Evolutionary conservation across 2,329 filamentous ascomycete species (phyloP).

Genomic region (Thielaviopsis euricoi): DNA sequence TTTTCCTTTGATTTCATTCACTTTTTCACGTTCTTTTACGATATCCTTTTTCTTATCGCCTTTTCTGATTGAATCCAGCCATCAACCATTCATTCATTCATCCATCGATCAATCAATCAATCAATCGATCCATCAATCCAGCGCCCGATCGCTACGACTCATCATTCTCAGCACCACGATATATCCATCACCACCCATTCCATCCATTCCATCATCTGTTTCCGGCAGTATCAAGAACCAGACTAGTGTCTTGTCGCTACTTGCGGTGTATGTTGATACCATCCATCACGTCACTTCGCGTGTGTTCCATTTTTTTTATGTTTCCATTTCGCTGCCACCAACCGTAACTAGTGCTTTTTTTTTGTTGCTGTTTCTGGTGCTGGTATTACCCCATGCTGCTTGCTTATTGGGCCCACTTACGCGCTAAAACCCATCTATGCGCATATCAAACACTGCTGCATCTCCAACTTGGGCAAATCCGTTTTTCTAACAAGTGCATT

Average conservation of each 20-base stretch:
- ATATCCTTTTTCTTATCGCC: slow-evolving; percentile 14
- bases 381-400: not conserved
- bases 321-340: no score
- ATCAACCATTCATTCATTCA: not conserved
- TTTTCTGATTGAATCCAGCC: slow-evolving; percentile 14
- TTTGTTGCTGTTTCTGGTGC: not conserved
- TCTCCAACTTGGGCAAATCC: not conserved
- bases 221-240: not conserved
- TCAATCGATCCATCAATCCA: not conserved
- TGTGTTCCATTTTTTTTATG: not conserved
- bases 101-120: not conserved
- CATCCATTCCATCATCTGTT: not conserved
- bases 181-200: not conserved
- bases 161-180: not conserved
- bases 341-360: not conserved
- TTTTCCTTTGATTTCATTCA: slow-evolving; percentile 15
- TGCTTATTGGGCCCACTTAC: not conserved
- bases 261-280: not conserved
- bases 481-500: not conserved
- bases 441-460: not conserved
- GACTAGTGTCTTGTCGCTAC: not conserved
- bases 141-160: not conserved
- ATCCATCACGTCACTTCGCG: not conserved
- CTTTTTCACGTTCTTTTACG: slow-evolving; percentile 11
- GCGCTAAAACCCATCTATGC: not conserved